Conservation (phyloP, 164 flowering plant genomes). For the Saururus chinensis region DNA sequence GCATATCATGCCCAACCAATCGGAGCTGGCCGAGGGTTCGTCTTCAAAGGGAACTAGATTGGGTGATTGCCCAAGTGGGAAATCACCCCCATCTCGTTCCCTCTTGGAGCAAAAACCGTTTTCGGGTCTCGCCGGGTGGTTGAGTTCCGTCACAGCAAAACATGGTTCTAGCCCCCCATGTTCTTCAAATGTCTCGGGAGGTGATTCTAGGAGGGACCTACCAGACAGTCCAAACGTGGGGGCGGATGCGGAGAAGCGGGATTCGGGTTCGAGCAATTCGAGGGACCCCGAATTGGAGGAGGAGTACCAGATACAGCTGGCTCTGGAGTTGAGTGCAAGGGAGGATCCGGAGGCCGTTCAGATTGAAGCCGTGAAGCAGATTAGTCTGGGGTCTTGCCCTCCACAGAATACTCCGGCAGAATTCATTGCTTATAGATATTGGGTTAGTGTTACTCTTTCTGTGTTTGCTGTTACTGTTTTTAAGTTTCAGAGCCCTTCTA, state of each 20-base stretch:
- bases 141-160: constrained; percentile 52
- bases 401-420: constrained; percentile 77
- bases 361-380: constrained; percentile 95
- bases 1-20: constrained; percentile 58
- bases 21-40: constrained; percentile 48
- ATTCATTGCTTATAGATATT: constrained; percentile 75
- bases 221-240: constrained; percentile 28
- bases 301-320: constrained; percentile 91
- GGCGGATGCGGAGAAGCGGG: constrained; percentile 33
- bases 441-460: constrained; percentile 49
- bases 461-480: not conserved
- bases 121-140: constrained; percentile 65
- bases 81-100: constrained; percentile 15
- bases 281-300: constrained; percentile 82
- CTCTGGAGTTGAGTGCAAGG: constrained; percentile 87
- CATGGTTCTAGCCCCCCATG: constrained; percentile 50
- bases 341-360: constrained; percentile 97
- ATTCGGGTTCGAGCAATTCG: constrained; percentile 40
- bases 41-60: constrained; percentile 33
- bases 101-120: constrained; percentile 49
- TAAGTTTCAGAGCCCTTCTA: not conserved
- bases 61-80: constrained; percentile 27
- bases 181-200: constrained; percentile 31
- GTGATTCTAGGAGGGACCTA: constrained; percentile 31
- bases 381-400: constrained; percentile 76